Evolutionary conservation across 2,329 filamentous ascomycete genomes (phyloP).

Genomic region (Phoma herbarum): DNA sequence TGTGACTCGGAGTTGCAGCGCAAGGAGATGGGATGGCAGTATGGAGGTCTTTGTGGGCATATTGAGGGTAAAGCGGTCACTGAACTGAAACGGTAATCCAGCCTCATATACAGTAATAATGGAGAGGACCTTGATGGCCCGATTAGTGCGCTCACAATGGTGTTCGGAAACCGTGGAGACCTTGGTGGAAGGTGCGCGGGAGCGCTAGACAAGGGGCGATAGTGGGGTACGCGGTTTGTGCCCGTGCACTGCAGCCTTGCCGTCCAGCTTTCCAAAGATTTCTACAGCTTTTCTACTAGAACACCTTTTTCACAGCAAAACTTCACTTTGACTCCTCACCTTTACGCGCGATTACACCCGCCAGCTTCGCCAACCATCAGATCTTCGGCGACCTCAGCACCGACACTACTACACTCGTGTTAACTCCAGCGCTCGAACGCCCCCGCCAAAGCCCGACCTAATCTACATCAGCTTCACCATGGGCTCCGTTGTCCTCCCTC

Average conservation of each 20-base stretch:
- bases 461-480: constrained; percentile 50
- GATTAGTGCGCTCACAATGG: too few species aligned
- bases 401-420: background rate
- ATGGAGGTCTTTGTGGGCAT: background rate
- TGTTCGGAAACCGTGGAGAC: background rate
- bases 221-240: constrained; percentile 13
- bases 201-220: constrained; percentile 12
- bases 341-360: too few species aligned
- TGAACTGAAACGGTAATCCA: background rate
- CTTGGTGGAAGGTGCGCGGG: background rate
- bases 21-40: background rate
- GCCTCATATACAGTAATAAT: background rate
- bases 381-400: background rate
- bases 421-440: background rate
- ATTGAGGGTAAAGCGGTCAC: background rate
- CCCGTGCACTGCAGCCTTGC: constrained; percentile 21
- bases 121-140: constrained; percentile 15
- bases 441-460: constrained; percentile 4
- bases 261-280: constrained; percentile 20
- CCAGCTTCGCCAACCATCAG: background rate
- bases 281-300: constrained; percentile 1
- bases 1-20: background rate
- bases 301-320: background rate
- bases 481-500: constrained; percentile 91
- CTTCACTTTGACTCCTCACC: background rate